Conservation (phyloP, 495 filamentous ascomycete genomes). For the Hapsidospora chrysogenum region DNA sequence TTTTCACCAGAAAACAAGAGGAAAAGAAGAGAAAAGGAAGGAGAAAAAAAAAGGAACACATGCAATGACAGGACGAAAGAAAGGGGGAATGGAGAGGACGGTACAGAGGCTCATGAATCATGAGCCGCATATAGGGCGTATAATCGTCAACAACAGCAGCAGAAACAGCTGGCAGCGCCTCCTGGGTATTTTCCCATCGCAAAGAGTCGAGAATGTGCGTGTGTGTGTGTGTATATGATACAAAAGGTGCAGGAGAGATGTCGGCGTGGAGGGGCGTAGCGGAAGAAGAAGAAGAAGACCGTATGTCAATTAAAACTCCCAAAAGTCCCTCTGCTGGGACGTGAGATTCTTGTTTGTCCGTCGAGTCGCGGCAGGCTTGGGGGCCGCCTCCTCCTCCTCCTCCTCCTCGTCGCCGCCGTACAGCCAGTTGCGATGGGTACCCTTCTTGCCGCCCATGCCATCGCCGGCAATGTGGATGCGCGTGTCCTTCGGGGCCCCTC, state of each 20-base stretch:
- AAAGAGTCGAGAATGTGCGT: too few relatives aligned
- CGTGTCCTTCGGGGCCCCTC: background rate
- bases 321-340: conserved; percentile 23
- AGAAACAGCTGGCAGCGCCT: too few relatives aligned
- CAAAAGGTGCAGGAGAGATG: too few relatives aligned
- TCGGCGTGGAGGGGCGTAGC: too few relatives aligned
- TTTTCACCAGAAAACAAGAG: too few relatives aligned
- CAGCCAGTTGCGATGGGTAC: conserved; percentile 39
- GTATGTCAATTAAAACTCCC: conserved; percentile 38
- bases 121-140: conserved; percentile 12
- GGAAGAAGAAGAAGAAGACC: too few relatives aligned
- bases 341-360: conserved; percentile 19
- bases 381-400: conserved; percentile 19
- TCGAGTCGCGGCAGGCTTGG: conserved; percentile 11
- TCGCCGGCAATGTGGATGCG: conserved; percentile 44
- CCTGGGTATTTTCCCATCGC: too few relatives aligned
- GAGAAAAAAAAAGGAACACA: background rate
- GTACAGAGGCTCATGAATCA: conserved; percentile 14
- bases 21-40: background rate
- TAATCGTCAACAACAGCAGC: conserved; percentile 9
- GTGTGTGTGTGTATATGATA: too few relatives aligned
- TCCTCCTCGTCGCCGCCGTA: conserved; percentile 38
- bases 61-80: conserved; percentile 1
- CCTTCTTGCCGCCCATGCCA: conserved; percentile 60
- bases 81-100: conserved; percentile 6